phyloP scores from a whole-genome alignment of 2,329 filamentous ascomycete genomes.

The Gnomoniopsis smithogilvyi region DNA sequence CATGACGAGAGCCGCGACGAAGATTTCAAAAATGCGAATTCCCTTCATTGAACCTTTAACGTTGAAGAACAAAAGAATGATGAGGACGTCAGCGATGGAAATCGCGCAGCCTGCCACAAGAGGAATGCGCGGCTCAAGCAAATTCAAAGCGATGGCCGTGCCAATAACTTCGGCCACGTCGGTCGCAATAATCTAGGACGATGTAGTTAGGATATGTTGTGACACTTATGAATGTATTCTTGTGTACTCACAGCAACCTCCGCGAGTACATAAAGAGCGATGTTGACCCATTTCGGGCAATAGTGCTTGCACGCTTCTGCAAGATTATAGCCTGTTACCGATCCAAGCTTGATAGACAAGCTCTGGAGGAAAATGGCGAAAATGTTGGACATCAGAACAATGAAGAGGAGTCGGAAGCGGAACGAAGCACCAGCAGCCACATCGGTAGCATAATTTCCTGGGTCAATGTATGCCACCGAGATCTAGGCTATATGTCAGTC shows the following conservation, averaged over 20 bases:
- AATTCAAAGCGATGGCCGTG: slow-evolving; percentile 63
- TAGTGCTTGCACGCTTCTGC: slow-evolving; percentile 61
- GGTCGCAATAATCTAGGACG: slow-evolving; percentile 63
- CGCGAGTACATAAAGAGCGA: slow-evolving; percentile 55
- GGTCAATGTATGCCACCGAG: slow-evolving; percentile 26
- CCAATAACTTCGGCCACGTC: slow-evolving; percentile 66
- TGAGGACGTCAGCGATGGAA: slow-evolving; percentile 63
- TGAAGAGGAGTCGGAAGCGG: slow-evolving; percentile 60
- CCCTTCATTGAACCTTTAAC: slow-evolving; percentile 54
- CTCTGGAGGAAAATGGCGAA: slow-evolving; percentile 65
- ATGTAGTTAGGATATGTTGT: slow-evolving; percentile 25
- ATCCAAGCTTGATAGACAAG: slow-evolving; percentile 63
- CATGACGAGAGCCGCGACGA: slow-evolving; percentile 57
- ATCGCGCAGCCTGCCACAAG: slow-evolving; percentile 64
- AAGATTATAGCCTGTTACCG: slow-evolving; percentile 63
- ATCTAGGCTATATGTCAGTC: neutral
- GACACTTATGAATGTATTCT: too few relatives aligned
- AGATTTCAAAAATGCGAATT: slow-evolving; percentile 56
- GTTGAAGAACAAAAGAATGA: slow-evolving; percentile 61
- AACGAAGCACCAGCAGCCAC: slow-evolving; percentile 59
- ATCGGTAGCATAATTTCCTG: slow-evolving; percentile 25
- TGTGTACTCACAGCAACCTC: slow-evolving; percentile 36
- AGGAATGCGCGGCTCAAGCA: slow-evolving; percentile 58
- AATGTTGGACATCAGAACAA: slow-evolving; percentile 62
- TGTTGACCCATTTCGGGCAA: slow-evolving; percentile 59